Conservation (phyloP, 2,329 filamentous ascomycete genomes). For the Aspergillus carbonarius region DNA sequence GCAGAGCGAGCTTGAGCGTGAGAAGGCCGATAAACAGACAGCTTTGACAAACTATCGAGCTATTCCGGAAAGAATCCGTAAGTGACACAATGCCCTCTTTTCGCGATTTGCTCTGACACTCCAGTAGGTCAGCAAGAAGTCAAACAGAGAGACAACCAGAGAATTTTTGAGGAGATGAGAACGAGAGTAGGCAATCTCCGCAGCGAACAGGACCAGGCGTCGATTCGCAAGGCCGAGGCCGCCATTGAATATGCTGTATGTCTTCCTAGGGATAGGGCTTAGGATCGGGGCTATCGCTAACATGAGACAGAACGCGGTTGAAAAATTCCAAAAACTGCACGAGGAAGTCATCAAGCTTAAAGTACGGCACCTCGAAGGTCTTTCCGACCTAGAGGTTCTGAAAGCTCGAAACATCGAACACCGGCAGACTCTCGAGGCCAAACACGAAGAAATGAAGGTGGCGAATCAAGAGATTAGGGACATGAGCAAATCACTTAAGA, state of each 20-base stretch:
- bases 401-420: conserved; percentile 64
- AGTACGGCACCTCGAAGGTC: conserved; percentile 72
- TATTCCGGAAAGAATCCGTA: conserved; percentile 71
- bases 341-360: conserved; percentile 67
- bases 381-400: conserved; percentile 74
- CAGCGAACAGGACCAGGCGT: conserved; percentile 55
- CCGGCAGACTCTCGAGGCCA: conserved; percentile 45
- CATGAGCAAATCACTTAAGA: conserved; percentile 16
- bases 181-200: conserved; percentile 53
- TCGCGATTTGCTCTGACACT: conserved; percentile 24
- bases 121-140: conserved; percentile 46
- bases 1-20: conserved; percentile 42
- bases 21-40: conserved; percentile 68
- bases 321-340: conserved; percentile 61
- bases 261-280: conserved; percentile 1
- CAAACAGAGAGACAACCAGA: conserved; percentile 45
- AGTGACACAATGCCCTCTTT: conserved; percentile 31
- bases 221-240: conserved; percentile 57
- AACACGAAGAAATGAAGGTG: conserved; percentile 41
- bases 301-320: conserved; percentile 54
- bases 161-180: conserved; percentile 44
- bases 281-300: conserved; percentile 11
- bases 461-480: conserved; percentile 39
- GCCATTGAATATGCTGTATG: conserved; percentile 58
- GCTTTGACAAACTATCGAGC: conserved; percentile 64